Conservation (phyloP, 2,329 filamentous ascomycete genomes). For the Aspergillus fischeri region DNA sequence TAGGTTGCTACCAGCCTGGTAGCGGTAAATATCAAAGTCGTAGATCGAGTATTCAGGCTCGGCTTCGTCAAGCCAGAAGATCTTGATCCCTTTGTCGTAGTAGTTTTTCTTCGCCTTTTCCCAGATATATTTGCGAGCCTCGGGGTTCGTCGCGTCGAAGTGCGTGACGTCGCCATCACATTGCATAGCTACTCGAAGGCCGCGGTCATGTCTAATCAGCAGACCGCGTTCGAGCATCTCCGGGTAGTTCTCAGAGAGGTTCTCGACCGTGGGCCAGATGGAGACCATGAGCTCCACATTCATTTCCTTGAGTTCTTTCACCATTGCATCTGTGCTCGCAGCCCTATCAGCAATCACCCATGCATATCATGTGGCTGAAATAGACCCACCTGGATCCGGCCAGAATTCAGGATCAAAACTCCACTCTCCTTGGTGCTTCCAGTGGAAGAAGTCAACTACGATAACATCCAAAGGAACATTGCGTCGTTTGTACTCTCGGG, state of each 20-base stretch:
- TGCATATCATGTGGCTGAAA: not conserved
- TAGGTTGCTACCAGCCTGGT: slow-evolving; percentile 52
- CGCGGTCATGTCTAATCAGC: slow-evolving; percentile 59
- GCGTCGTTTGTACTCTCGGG: slow-evolving; percentile 55
- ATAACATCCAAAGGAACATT: slow-evolving; percentile 60
- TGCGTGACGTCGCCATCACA: slow-evolving; percentile 57
- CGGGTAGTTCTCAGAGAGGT: slow-evolving; percentile 54
- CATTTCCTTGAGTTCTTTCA: slow-evolving; percentile 55
- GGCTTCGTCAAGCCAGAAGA: slow-evolving; percentile 68
- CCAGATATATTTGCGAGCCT: slow-evolving; percentile 58
- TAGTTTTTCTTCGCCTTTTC: slow-evolving; percentile 57
- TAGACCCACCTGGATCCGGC: slow-evolving; percentile 54
- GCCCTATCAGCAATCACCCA: not conserved
- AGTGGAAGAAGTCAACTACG: slow-evolving; percentile 67
- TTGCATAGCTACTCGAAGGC: slow-evolving; percentile 56
- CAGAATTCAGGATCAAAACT: slow-evolving; percentile 61
- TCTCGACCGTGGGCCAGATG: slow-evolving; percentile 65
- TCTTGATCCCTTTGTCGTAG: slow-evolving; percentile 56
- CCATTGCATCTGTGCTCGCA: slow-evolving; percentile 52
- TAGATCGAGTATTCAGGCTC: slow-evolving; percentile 63
- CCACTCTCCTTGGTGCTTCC: slow-evolving; percentile 65
- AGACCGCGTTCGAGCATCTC: slow-evolving; percentile 60
- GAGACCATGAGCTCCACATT: slow-evolving; percentile 65
- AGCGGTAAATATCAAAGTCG: slow-evolving; percentile 64
- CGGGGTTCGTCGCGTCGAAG: slow-evolving; percentile 62